Evolutionary conservation across 2,329 filamentous ascomycete genomes (phyloP), one percentile per base, ranked within the genome.

Genomic region (Ophiostoma novo-ulmi): DNA sequence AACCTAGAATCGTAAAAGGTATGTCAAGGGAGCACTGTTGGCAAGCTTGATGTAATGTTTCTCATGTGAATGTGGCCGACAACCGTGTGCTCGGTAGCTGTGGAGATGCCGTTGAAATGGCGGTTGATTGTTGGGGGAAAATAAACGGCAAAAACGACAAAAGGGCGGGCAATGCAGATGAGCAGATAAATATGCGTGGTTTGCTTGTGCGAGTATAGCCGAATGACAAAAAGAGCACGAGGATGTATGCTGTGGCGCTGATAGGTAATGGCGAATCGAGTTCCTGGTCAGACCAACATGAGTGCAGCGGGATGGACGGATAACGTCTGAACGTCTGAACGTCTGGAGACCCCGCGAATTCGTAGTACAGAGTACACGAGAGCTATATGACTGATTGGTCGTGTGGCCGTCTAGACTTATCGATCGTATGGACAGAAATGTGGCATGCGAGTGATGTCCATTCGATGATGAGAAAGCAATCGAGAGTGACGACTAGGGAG

Each of bases 121-220:
- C 58, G 14, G 26, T 35, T 22, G 58, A 14, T 17, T 35, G 26
- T 8, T 6, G 10, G 58, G n/a, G 13, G 14, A 26, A 4, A 63
- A 31, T 13, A 35, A 63, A 35, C 44, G 20, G 14, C n/a, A 58
- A 58, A 58, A 26, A 14, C 8, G 52, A 58, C 11, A 35, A 26
- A 63, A 5, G 26, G 17, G 26, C 26, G 17, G 58, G 44, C 20
- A 13, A 26, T 10, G 52, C 26, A 35, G 58, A 63, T 17, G 58
- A 63, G 58, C 58, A 36, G 58, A 63, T 63, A 63, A 36, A 63
- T 63, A 36, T 31, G 52, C 58, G 58, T 63, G 26, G 7, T 31
- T 63, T 63, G 58, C 14, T 26, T 63, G 13, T 63, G 26, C 26
- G 7, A 63, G 26, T 36, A 63, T 26, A 31, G 58, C 13, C 14